phyloP scores from a whole-genome alignment of 2,329 filamentous ascomycete species.

The Neopestalotiopsis sp. region DNA sequence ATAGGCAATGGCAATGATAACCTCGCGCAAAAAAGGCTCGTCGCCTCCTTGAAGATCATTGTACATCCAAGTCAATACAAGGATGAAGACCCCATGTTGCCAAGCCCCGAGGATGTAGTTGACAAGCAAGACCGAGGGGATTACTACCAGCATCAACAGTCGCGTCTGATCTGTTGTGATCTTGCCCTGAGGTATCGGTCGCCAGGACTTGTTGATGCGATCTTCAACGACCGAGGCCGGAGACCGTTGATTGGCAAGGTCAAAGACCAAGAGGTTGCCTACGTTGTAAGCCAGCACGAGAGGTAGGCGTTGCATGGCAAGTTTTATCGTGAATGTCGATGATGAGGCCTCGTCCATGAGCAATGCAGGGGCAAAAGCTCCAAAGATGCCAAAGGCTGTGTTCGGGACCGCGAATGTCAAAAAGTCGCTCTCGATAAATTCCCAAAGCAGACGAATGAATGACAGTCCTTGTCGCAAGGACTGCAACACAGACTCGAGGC shows the following conservation, averaged over 20 bases:
- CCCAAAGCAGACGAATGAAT: no score
- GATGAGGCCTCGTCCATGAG: no score
- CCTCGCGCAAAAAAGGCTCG: not conserved
- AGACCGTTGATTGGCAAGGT: conserved; percentile 34
- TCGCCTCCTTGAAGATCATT: conserved; percentile 3
- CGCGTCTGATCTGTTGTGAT: not conserved
- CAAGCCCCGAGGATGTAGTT: not conserved
- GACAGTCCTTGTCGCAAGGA: no score
- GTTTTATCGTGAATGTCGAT: no score
- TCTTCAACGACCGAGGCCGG: conserved; percentile 36
- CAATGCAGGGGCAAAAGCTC: conserved; percentile 25
- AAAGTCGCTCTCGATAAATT: no score
- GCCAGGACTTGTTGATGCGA: conserved; percentile 36
- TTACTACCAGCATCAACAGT: not conserved
- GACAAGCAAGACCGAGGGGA: not conserved
- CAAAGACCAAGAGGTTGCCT: conserved; percentile 34
- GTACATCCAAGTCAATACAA: not conserved
- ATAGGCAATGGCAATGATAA: not conserved
- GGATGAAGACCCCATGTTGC: not conserved
- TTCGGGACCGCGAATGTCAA: conserved; percentile 33
- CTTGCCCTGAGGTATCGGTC: conserved; percentile 29
- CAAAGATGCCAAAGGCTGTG: conserved; percentile 36
- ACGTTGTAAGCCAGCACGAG: conserved; percentile 27
- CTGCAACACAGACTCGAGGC: no score
- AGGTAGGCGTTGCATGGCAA: not conserved